Conservation (phyloP, 2,329 filamentous ascomycete genomes). For the Aspergillus quadrilineatus region DNA sequence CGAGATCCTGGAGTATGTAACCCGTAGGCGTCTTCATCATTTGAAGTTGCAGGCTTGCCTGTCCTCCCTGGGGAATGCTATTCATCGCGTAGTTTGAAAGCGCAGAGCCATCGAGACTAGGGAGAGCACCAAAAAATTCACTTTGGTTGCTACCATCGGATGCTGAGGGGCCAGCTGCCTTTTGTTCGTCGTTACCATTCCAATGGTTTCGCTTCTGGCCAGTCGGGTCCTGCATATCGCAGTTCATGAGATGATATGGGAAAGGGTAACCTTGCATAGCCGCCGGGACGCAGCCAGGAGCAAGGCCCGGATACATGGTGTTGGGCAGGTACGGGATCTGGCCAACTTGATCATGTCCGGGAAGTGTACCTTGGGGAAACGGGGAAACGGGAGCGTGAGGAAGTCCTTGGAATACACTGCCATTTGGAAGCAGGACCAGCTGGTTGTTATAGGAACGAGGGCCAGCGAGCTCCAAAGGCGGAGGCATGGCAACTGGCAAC, state of each 20-base stretch:
- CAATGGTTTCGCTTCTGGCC: conserved; percentile 41
- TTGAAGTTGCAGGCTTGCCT: conserved; percentile 41
- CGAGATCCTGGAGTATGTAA: conserved; percentile 54
- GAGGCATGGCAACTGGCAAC: conserved; percentile 26
- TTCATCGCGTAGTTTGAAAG: conserved; percentile 54
- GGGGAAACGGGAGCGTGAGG: conserved; percentile 24
- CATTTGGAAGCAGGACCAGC: conserved; percentile 34
- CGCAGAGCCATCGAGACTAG: conserved; percentile 55
- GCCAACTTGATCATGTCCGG: conserved; percentile 33
- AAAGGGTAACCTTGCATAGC: conserved; percentile 36
- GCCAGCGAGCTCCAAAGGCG: conserved; percentile 27
- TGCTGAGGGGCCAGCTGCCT: conserved; percentile 60
- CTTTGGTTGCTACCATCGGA: conserved; percentile 60
- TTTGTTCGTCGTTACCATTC: conserved; percentile 44
- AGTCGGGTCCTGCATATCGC: conserved; percentile 37
- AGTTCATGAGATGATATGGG: conserved; percentile 35
- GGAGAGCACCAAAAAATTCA: conserved; percentile 58
- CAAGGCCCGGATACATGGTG: conserved; percentile 39
- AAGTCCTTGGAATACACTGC: conserved; percentile 33
- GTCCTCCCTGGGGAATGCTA: conserved; percentile 60
- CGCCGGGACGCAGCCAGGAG: conserved; percentile 30
- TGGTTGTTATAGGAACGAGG: conserved; percentile 32
- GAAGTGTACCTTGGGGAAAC: conserved; percentile 29
- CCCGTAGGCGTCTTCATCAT: conserved; percentile 48
- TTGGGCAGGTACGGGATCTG: conserved; percentile 39